phyloP scores from a whole-genome alignment of 345 rosid species.

The Noccaea caerulescens region DNA sequence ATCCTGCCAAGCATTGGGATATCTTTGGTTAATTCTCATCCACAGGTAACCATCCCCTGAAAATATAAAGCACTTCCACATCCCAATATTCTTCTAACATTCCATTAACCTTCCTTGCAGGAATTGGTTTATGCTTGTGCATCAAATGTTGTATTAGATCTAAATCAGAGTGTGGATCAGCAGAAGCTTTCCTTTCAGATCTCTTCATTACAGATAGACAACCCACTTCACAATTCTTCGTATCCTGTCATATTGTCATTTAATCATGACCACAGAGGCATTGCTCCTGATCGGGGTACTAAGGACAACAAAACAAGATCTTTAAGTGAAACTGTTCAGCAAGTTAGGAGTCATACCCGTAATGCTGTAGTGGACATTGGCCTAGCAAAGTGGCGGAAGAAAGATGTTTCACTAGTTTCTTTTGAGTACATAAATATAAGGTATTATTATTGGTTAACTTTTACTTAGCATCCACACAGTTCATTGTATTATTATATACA shows the following conservation, averaged over 20 bases:
- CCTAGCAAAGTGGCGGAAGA: conserved; percentile 82
- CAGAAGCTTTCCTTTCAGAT: conserved; percentile 76
- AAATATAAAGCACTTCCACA: background rate
- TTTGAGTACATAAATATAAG: conserved; percentile 80
- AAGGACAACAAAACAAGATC: conserved; percentile 49
- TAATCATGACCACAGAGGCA: conserved; percentile 56
- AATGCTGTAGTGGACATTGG: conserved; percentile 64
- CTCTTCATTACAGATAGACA: conserved; percentile 82
- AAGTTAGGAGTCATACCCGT: conserved; percentile 48
- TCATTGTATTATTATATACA: conserved; percentile 23
- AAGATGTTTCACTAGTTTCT: conserved; percentile 74
- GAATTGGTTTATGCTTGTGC: conserved; percentile 89
- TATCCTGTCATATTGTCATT: conserved; percentile 91
- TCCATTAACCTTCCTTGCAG: conserved; percentile 49
- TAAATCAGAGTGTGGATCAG: conserved; percentile 79
- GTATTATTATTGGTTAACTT: conserved; percentile 46
- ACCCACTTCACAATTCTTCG: conserved; percentile 68
- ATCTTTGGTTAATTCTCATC: conserved; percentile 74
- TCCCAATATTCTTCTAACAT: conserved; percentile 27
- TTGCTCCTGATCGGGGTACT: conserved; percentile 49
- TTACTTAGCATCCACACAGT: conserved; percentile 12
- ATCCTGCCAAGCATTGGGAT: conserved; percentile 69
- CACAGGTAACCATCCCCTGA: conserved; percentile 59
- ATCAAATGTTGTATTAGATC: conserved; percentile 58
- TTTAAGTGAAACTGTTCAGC: conserved; percentile 45